Evolutionary conservation across 2,329 filamentous ascomycete species (phyloP), one percentile per base, ranked within the genome.

Genomic region (Trichoderma sp.): DNA sequence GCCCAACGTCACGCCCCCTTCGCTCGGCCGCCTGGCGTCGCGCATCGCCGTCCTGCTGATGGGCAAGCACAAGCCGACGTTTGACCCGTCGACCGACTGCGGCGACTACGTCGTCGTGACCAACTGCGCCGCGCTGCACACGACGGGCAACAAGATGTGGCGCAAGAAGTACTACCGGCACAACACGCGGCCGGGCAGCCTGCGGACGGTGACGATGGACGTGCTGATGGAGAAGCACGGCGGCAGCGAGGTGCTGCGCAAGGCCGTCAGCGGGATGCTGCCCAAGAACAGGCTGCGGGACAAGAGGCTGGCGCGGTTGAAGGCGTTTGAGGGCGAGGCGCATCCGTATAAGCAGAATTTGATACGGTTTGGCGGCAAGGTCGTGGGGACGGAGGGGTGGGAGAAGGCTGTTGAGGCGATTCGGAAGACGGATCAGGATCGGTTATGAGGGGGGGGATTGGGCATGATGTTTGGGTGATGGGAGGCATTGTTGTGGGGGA

Each of bases 21-120:
- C 92, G n/a, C 89, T 97, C 47, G 94, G 94, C 71, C 92, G 94
- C 48, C 85, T 97, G 59, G 94, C 94, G 67, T 92, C 90, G 61
- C 88, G 90, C 68, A 97, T 97, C 77, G 94, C 93, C 68, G 83
- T 89, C 62, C 83, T 92, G 67, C 87, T 97, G 60, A 97, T 98
- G 93, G 95, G 95, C 80, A 99, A 99, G 84, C 90, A 99, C 85
- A 99, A 99, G 81, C 95, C 95, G 24, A 97, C 95, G 78, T 99
- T 88, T 81, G 92, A 98, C 80, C 95, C 95, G 1, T 97, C 93
- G 24, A 97, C 93, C 67, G 95, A 99, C 83, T 98, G 95, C 84
- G 95, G 95, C 72, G 95, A 99, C 86, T 99, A 99, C 78, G 93
- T 99, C 14, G 94, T 99, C 1, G 93, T 95, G 59, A 92, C 92